These are phyloP conservation scores for Tolypocladium ovalisporum DNA, from an alignment of 2,329 filamentous ascomycete species.

Conservation along the genomic window DNA sequence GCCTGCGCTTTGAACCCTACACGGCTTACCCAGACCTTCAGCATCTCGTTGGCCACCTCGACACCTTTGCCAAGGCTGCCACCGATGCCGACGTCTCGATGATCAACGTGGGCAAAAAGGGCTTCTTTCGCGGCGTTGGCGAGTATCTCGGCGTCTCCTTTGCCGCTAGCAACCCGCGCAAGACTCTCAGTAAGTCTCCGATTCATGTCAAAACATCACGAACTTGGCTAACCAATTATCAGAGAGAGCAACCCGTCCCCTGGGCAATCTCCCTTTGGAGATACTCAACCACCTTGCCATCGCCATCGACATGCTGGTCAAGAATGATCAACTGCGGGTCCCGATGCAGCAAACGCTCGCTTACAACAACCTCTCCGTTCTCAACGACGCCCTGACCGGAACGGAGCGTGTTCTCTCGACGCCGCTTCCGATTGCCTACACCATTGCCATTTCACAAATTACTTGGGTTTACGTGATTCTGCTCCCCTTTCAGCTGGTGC, in stretches of 20 bases:
- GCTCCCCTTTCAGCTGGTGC: conserved; percentile 70
- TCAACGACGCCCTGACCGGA: conserved; percentile 64
- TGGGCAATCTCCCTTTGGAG: conserved; percentile 77
- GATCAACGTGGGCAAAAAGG: conserved; percentile 26
- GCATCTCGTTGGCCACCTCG: conserved; percentile 58
- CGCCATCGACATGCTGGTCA: conserved; percentile 52
- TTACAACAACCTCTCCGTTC: conserved; percentile 46
- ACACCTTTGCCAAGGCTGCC: conserved; percentile 58
- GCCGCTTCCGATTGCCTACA: conserved; percentile 72
- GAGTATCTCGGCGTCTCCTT: conserved; percentile 69
- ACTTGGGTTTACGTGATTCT: conserved; percentile 75
- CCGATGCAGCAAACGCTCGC: conserved; percentile 49
- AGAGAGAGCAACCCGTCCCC: conserved; percentile 50
- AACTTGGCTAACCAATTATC: neutral
- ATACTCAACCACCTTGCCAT: conserved; percentile 62
- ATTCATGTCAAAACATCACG: neutral
- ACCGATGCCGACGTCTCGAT: conserved; percentile 26
- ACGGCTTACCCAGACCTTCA: conserved; percentile 65
- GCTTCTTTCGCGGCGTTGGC: conserved; percentile 52
- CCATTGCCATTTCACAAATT: conserved; percentile 76
- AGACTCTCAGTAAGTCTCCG: conserved; percentile 35
- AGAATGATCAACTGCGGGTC: conserved; percentile 42
- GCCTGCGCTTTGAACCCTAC: conserved; percentile 73
- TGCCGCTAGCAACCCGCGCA: conserved; percentile 67
- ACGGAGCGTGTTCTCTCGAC: conserved; percentile 74